phyloP scores from a whole-genome alignment of 176 grass and related monocot genomes.

The Cenchrus fungigraminus region DNA sequence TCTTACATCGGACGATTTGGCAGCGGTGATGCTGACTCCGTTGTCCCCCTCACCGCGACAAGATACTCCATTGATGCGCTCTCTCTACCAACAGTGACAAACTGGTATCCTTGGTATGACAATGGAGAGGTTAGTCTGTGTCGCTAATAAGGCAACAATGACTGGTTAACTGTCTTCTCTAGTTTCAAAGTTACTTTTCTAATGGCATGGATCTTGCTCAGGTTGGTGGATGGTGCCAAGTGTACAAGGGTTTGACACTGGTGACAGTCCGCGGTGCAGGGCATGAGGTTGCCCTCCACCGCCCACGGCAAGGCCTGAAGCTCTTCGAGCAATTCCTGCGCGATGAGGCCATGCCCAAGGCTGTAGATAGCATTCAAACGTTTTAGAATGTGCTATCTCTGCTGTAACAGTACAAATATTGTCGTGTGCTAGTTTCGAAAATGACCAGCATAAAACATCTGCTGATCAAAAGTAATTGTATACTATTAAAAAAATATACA shows the following conservation, averaged over 20 bases:
- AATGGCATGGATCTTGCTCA: slow-evolving; percentile 28
- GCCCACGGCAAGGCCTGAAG: slow-evolving; percentile 57
- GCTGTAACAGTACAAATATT: neutral
- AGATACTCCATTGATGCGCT: slow-evolving; percentile 87
- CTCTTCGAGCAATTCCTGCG: slow-evolving; percentile 68
- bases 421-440: no score
- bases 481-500: no score
- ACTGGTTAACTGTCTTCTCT: neutral
- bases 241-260: slow-evolving; percentile 65
- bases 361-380: slow-evolving; percentile 34
- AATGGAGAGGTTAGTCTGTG: slow-evolving; percentile 56
- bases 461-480: no score
- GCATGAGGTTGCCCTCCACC: slow-evolving; percentile 73
- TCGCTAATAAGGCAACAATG: neutral
- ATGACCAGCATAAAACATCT: no score
- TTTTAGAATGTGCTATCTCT: slow-evolving; percentile 21
- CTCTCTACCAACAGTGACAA: slow-evolving; percentile 55
- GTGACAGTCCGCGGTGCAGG: slow-evolving; percentile 59
- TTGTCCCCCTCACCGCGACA: slow-evolving; percentile 72
- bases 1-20: slow-evolving; percentile 22
- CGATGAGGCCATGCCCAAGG: slow-evolving; percentile 55
- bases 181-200: neutral
- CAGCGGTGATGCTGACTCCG: slow-evolving; percentile 82
- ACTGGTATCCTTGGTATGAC: slow-evolving; percentile 85
- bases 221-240: slow-evolving; percentile 81